phyloP scores from a whole-genome alignment of 2,329 filamentous ascomycete species.

The Ilyonectria mors-panacis region DNA sequence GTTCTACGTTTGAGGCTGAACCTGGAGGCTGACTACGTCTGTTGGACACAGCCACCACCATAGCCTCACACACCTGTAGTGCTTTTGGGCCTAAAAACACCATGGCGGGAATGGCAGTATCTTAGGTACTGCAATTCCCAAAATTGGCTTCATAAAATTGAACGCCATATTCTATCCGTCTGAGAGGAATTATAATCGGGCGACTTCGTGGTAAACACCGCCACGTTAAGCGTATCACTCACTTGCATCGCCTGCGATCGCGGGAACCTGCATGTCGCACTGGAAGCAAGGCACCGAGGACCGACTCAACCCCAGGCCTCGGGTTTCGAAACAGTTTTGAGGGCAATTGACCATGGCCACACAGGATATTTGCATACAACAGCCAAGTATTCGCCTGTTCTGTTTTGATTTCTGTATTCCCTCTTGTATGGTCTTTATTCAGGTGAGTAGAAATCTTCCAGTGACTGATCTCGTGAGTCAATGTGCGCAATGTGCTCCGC shows the following conservation, averaged over 20 bases:
- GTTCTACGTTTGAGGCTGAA: not conserved
- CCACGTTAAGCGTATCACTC: not conserved
- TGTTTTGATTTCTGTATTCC: no score
- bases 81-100: no score
- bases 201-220: no score
- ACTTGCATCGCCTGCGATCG: not conserved
- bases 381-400: no score
- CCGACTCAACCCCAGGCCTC: not conserved
- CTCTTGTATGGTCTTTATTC: no score
- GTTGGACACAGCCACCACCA: slow-evolving; percentile 5
- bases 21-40: not conserved
- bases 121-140: no score
- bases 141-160: no score
- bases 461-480: no score
- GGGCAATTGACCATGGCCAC: not conserved
- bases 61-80: not conserved
- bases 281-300: not conserved
- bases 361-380: not conserved
- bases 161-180: no score
- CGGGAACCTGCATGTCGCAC: not conserved
- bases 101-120: no score
- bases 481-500: no score
- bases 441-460: not conserved
- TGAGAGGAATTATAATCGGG: no score
- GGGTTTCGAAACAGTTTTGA: not conserved